Conservation (phyloP, 2,329 filamentous ascomycete genomes). For the Penicillium corylophilum region DNA sequence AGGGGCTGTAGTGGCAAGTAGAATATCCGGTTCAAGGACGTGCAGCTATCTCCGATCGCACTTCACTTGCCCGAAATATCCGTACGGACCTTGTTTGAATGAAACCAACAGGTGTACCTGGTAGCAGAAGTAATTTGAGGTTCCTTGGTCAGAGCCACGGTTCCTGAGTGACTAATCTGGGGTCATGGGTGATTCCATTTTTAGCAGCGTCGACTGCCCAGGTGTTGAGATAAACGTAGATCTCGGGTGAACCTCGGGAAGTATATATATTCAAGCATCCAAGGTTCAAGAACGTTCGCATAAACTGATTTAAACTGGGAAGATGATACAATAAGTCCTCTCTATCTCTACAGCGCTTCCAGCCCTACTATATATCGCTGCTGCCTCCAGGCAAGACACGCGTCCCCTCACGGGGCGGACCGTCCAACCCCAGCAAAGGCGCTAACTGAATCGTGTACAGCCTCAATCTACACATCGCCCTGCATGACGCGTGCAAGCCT, state of each 20-base stretch:
- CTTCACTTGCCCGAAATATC: neutral
- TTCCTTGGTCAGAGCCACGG: neutral
- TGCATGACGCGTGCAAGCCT: conserved; percentile 53
- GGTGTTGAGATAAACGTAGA: neutral
- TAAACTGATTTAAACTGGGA: neutral
- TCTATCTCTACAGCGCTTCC: neutral
- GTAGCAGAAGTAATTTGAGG: neutral
- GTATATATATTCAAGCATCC: neutral
- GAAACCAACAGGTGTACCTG: neutral
- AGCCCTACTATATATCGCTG: neutral
- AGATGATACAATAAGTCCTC: neutral
- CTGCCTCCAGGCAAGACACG: conserved; percentile 10
- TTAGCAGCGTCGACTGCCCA: neutral
- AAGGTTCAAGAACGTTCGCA: neutral
- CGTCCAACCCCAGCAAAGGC: neutral
- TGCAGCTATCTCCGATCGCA: neutral
- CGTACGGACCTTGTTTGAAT: neutral
- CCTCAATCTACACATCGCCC: conserved; percentile 2
- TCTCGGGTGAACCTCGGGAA: neutral
- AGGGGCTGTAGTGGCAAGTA: neutral
- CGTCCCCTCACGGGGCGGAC: conserved; percentile 10
- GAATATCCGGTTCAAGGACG: neutral
- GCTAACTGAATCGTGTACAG: neutral
- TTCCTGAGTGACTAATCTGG: neutral
- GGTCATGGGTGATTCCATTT: neutral